phyloP scores from a whole-genome alignment of 2,329 filamentous ascomycete genomes.

The Plectosphaerella cucumerina region DNA sequence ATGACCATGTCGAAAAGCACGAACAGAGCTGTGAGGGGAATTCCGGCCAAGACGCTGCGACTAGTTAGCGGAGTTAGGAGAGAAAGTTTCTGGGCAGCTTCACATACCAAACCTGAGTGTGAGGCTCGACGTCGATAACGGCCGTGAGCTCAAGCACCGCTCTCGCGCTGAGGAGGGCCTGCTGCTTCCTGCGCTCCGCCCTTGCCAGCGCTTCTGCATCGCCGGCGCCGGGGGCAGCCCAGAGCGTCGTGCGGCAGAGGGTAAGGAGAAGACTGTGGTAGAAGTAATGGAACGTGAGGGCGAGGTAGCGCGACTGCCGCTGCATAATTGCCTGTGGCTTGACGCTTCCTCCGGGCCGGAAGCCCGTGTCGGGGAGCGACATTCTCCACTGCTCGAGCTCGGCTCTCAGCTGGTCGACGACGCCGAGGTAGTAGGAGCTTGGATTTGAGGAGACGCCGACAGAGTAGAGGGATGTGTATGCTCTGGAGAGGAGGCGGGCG shows the following conservation, averaged over 20 bases:
- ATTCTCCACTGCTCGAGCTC: constrained; percentile 23
- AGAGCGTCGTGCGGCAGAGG: constrained; percentile 19
- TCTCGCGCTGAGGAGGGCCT: constrained; percentile 16
- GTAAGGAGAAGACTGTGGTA: constrained; percentile 22
- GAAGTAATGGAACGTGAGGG: constrained; percentile 18
- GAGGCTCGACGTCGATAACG: constrained; percentile 22
- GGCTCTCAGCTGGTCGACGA: constrained; percentile 18
- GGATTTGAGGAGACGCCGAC: constrained; percentile 19
- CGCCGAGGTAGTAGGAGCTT: constrained; percentile 17
- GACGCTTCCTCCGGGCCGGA: constrained; percentile 9
- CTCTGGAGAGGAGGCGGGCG: constrained; percentile 20
- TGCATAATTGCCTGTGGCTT: constrained; percentile 8
- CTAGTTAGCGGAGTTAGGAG: background rate
- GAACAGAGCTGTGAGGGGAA: constrained; percentile 32
- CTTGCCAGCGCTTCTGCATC: constrained; percentile 5
- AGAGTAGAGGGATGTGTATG: constrained; percentile 22
- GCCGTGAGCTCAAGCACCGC: constrained; percentile 22
- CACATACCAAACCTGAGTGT: constrained; percentile 21
- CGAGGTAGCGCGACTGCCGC: constrained; percentile 3
- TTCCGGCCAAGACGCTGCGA: constrained; percentile 24
- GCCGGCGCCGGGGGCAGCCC: constrained; percentile 7
- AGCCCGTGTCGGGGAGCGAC: constrained; percentile 16
- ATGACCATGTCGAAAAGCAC: constrained; percentile 37
- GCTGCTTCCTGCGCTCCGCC: constrained; percentile 13
- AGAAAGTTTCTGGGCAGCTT: background rate